These are phyloP conservation scores for Diaporthe sp. DNA, from an alignment of 2,329 filamentous ascomycete genomes.

Conservation along the genomic window DNA sequence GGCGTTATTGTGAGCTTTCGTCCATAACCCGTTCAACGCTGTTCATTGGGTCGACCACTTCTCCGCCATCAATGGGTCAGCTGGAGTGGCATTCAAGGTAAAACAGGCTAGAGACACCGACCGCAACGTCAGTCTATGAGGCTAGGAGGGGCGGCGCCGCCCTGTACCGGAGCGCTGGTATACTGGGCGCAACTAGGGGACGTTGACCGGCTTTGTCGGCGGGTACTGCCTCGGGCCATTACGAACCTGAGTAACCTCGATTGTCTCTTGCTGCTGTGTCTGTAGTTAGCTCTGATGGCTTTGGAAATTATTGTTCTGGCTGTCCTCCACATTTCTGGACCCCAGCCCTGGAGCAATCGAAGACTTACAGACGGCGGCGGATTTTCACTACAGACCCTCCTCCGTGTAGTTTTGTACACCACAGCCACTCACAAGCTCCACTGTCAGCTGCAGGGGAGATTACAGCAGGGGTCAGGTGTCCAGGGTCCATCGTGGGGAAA, in stretches of 20 bases:
- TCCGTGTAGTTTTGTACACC: not conserved
- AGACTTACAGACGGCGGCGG: not conserved
- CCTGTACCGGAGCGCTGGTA: conserved; percentile 31
- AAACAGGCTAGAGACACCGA: conserved; percentile 22
- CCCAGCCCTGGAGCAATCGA: not conserved
- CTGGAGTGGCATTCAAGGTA: conserved; percentile 12
- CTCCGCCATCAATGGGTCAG: conserved; percentile 21
- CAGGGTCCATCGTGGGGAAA: conserved; percentile 34
- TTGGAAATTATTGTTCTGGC: not conserved
- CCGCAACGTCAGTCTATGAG: conserved; percentile 9
- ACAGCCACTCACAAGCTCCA: conserved; percentile 7
- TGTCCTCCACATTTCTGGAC: not conserved
- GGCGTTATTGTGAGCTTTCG: conserved; percentile 3
- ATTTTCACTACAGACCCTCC: conserved; percentile 28
- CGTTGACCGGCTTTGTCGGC: conserved; percentile 30
- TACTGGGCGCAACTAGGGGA: conserved; percentile 27
- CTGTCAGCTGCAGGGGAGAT: conserved; percentile 32
- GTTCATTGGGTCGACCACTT: conserved; percentile 3
- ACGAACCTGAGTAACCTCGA: not conserved
- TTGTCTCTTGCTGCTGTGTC: not conserved
- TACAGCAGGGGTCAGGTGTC: conserved; percentile 9
- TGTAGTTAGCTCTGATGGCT: not conserved
- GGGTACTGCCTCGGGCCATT: conserved; percentile 32
- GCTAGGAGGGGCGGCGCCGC: conserved; percentile 25
- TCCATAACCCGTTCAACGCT: conserved; percentile 3